phyloP scores from a whole-genome alignment of 2,329 filamentous ascomycete genomes.

The Fusarium denticulatum region DNA sequence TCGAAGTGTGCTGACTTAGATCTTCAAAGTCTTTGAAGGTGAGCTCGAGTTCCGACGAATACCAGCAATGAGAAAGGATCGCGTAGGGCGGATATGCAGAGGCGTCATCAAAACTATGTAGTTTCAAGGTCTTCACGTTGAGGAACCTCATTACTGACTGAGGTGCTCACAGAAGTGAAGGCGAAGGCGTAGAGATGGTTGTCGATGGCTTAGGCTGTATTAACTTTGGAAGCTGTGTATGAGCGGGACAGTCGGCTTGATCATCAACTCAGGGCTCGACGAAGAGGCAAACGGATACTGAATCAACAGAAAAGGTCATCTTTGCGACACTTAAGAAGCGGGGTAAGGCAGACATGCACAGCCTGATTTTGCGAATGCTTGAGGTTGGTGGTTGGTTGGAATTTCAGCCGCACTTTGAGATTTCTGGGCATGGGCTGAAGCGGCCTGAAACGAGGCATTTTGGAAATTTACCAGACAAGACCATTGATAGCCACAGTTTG shows the following conservation, averaged over 20 bases:
- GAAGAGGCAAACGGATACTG: accelerated
- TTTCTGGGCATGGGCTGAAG: neutral
- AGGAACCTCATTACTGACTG: neutral
- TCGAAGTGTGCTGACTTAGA: neutral
- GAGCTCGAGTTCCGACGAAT: accelerated
- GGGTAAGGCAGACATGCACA: neutral
- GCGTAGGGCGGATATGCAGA: neutral
- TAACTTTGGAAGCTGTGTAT: neutral
- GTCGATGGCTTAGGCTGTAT: neutral
- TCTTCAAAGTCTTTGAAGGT: neutral
- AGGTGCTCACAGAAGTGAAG: accelerated
- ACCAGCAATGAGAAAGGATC: neutral
- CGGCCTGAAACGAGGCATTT: too few relatives aligned
- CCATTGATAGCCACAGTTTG: accelerated
- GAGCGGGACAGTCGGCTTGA: accelerated
- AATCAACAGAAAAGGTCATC: accelerated
- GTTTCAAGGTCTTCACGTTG: neutral
- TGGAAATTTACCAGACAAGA: accelerated
- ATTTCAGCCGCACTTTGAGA: neutral
- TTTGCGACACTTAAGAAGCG: neutral
- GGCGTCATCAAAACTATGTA: neutral
- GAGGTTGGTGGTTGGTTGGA: neutral
- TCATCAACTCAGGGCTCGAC: accelerated
- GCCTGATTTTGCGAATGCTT: neutral
- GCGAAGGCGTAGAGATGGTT: neutral